Conservation (phyloP, 345 rosid species). For the Brassica incana region DNA sequence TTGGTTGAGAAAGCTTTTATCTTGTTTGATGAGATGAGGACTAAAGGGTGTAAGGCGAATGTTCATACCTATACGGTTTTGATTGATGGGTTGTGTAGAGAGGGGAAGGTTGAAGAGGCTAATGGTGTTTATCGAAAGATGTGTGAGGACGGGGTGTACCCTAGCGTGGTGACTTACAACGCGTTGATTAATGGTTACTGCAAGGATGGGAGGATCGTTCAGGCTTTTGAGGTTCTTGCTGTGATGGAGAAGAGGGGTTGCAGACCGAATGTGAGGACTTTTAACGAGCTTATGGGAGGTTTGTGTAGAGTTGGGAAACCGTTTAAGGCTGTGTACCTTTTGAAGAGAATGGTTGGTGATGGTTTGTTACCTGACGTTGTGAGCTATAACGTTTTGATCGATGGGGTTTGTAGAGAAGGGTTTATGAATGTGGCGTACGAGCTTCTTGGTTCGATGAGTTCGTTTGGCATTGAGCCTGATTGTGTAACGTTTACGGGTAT, state of each 20-base stretch:
- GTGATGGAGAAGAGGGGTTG: background rate
- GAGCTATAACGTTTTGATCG: constrained; percentile 47
- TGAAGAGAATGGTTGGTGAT: constrained; percentile 40
- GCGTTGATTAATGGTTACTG: background rate
- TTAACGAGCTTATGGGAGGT: constrained; percentile 48
- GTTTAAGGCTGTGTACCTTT: constrained; percentile 40
- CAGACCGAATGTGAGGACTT: background rate
- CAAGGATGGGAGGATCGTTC: background rate
- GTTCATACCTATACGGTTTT: background rate
- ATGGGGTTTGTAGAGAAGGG: constrained; percentile 52
- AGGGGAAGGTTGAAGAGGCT: background rate
- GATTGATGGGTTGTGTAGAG: background rate
- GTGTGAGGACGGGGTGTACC: background rate
- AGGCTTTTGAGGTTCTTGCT: background rate
- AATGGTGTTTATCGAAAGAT: background rate
- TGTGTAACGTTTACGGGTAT: background rate
- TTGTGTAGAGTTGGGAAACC: constrained; percentile 50
- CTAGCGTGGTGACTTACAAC: background rate
- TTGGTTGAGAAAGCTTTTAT: background rate
- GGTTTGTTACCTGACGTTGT: constrained; percentile 37
- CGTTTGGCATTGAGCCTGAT: constrained; percentile 14
- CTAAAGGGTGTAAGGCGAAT: background rate
- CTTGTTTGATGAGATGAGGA: background rate
- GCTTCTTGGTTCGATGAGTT: constrained; percentile 42
- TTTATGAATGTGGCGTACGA: constrained; percentile 41